Percentiles rank a stretch among this genome's conserved stretches.
Evolutionary conservation across 768 basidiomycete genomes (phyloP).

Genomic region (Exidia glandulosa): DNA sequence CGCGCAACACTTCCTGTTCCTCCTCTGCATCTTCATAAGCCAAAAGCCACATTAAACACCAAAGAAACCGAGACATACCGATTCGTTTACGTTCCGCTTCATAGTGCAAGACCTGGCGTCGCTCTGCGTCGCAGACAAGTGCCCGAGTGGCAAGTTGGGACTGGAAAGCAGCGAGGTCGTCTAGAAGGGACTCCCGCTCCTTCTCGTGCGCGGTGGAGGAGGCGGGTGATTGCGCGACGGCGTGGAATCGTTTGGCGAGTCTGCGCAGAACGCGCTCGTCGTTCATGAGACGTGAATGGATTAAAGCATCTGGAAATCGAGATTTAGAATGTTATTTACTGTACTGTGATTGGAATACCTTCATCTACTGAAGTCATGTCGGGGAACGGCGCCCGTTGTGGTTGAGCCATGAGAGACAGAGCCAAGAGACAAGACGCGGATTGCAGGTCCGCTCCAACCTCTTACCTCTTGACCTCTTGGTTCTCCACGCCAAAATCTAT

Average conservation of each 20-base stretch:
- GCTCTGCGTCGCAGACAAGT: conserved; percentile 80
- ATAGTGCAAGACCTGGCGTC: conserved; percentile 77
- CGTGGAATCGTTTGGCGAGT: conserved; percentile 72
- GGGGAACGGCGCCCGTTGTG: no score
- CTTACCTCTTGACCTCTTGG: no score
- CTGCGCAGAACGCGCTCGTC: conserved; percentile 71
- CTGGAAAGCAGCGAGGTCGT: conserved; percentile 70
- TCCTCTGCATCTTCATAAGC: conserved; percentile 34
- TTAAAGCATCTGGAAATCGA: conserved; percentile 76
- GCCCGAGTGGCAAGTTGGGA: conserved; percentile 63
- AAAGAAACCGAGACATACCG: conserved; percentile 34
- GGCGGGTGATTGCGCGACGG: conserved; percentile 18
- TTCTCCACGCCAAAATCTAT: no score
- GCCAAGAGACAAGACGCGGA: no score
- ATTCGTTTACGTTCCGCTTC: conserved; percentile 59
- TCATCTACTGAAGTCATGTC: no score
- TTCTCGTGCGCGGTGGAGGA: conserved; percentile 33
- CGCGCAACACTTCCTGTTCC: conserved; percentile 55
- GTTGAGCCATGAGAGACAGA: no score
- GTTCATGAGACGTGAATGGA: conserved; percentile 69
- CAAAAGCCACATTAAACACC: neutral
- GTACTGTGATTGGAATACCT: no score
- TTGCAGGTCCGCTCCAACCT: no score
- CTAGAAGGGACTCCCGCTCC: conserved; percentile 65
- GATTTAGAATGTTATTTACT: no score